phyloP scores from a whole-genome alignment of 1,284 basidiomycete species.

The Ganoderma sinense region DNA sequence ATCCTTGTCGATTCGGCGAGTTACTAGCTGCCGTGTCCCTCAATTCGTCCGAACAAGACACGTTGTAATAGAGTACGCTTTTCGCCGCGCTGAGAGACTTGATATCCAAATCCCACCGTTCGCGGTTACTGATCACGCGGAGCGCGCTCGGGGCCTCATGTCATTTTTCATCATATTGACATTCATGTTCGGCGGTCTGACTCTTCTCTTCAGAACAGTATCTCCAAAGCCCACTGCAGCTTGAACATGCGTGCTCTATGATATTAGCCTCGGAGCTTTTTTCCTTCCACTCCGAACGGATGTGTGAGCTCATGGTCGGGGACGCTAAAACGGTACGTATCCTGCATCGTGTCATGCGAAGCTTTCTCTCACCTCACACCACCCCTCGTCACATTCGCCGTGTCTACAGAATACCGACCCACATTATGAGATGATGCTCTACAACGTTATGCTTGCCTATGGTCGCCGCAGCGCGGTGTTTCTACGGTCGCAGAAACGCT shows the following conservation, averaged over 20 bases:
- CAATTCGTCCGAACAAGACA: too few relatives aligned
- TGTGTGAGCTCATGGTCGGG: constrained; percentile 80
- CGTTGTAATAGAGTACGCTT: too few relatives aligned
- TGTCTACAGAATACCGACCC: constrained; percentile 82
- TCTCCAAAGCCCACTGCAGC: constrained; percentile 79
- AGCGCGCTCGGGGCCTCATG: constrained; percentile 5
- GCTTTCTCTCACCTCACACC: neutral
- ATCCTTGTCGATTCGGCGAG: too few relatives aligned
- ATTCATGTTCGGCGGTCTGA: neutral
- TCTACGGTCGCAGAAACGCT: constrained; percentile 82
- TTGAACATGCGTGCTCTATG: constrained; percentile 80
- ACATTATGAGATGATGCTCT: constrained; percentile 83
- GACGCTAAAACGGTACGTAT: constrained; percentile 71
- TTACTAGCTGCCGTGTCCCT: too few relatives aligned
- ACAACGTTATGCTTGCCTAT: constrained; percentile 79
- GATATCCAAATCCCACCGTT: neutral
- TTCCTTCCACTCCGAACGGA: constrained; percentile 86
- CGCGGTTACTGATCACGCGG: neutral
- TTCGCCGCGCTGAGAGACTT: too few relatives aligned
- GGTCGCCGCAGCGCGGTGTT: constrained; percentile 76
- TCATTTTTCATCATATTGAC: neutral
- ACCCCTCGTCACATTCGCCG: constrained; percentile 10
- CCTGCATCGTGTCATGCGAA: neutral
- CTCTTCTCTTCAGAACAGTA: constrained; percentile 68
- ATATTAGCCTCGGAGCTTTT: constrained; percentile 88